Percentiles rank a stretch among this genome's conserved stretches.
phyloP scores from a whole-genome alignment of 768 basidiomycete genomes.

The Hysterangium stoloniferum region DNA sequence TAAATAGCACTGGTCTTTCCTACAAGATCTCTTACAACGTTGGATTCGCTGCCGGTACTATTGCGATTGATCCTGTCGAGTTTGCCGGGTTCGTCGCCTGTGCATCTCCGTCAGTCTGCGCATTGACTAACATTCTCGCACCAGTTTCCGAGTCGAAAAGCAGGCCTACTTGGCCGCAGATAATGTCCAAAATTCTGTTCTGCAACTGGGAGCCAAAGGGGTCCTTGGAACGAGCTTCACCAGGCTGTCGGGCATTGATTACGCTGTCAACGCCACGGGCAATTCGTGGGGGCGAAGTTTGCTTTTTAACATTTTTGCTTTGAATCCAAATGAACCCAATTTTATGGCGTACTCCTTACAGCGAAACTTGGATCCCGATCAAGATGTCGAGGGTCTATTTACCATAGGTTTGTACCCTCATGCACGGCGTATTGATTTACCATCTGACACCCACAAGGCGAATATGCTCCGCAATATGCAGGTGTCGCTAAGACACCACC shows the following conservation, averaged over 20 bases:
- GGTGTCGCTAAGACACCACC: constrained; percentile 46
- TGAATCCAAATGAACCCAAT: constrained; percentile 65
- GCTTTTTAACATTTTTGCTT: constrained; percentile 67
- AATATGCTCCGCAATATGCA: constrained; percentile 56
- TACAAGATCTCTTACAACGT: constrained; percentile 45
- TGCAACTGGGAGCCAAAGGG: constrained; percentile 63
- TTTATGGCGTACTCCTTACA: constrained; percentile 74
- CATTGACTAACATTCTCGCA: constrained; percentile 6
- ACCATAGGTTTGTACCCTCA: constrained; percentile 48
- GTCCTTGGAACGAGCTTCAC: constrained; percentile 75
- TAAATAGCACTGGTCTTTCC: neutral
- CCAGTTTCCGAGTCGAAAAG: constrained; percentile 51
- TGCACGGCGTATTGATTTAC: neutral
- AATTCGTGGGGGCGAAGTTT: constrained; percentile 55
- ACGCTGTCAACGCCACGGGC: constrained; percentile 46
- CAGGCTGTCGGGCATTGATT: constrained; percentile 66
- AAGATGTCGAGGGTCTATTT: constrained; percentile 59
- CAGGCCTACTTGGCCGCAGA: constrained; percentile 69
- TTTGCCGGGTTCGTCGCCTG: constrained; percentile 56
- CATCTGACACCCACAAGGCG: constrained; percentile 35
- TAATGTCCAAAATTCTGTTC: constrained; percentile 60
- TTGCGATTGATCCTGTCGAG: constrained; percentile 52
- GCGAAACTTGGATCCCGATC: constrained; percentile 42
- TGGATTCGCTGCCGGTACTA: constrained; percentile 65
- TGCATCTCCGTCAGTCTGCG: neutral